Percentiles rank a stretch among this genome's conserved stretches.
These are phyloP conservation scores for Dendrobium nobile DNA, from an alignment of 106 monocot genomes.

Conservation along the genomic window DNA sequence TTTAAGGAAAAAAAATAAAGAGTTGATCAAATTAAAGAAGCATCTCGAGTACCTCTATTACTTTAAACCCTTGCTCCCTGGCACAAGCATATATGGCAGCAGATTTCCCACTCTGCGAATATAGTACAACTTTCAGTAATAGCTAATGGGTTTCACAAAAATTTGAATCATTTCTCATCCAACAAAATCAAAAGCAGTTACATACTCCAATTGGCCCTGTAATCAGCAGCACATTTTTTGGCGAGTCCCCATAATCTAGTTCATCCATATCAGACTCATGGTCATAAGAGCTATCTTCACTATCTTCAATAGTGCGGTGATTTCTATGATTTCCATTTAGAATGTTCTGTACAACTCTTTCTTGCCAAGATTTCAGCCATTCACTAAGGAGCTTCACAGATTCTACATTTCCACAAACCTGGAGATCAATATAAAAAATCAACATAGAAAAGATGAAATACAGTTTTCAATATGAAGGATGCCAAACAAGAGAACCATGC, in stretches of 20 bases:
- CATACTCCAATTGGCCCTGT: constrained; percentile 93
- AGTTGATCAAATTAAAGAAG: not conserved
- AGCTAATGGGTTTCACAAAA: not conserved
- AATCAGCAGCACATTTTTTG: constrained; percentile 69
- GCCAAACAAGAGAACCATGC: not conserved
- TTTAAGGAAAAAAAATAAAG: not conserved
- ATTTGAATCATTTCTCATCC: not conserved
- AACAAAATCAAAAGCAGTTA: constrained; percentile 6
- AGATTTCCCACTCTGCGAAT: constrained; percentile 88
- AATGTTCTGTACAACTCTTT: constrained; percentile 25
- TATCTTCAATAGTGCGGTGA: constrained; percentile 22
- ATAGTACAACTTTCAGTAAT: constrained; percentile 4
- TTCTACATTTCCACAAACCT: constrained; percentile 84
- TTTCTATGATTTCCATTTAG: constrained; percentile 15
- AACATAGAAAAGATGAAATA: not conserved
- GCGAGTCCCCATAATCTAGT: constrained; percentile 27
- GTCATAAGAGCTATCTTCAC: constrained; percentile 33
- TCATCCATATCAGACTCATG: constrained; percentile 64
- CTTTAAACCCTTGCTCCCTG: constrained; percentile 82
- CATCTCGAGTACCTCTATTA: constrained; percentile 75
- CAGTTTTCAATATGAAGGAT: not conserved
- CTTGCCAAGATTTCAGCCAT: constrained; percentile 81
- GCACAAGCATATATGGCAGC: constrained; percentile 95
- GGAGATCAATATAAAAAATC: constrained; percentile 9
- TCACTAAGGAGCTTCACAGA: constrained; percentile 56